A percentile compares a stretch with the other conserved stretches of the same genome.
Conservation (phyloP, 2,329 filamentous ascomycete species). For the Sphaerulina musiva region DNA sequence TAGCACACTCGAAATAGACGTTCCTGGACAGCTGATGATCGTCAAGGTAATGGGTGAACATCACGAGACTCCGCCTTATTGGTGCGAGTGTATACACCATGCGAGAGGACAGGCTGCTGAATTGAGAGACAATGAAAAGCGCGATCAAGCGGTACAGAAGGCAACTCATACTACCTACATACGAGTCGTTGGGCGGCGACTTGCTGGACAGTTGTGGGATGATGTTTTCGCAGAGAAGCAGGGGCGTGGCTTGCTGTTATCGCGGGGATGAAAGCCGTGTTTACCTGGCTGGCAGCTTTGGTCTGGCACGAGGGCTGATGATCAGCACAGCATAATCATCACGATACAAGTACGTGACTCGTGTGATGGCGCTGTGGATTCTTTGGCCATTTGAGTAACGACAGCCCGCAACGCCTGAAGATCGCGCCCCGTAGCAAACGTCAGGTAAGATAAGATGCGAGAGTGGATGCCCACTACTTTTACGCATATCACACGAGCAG, state of each 20-base stretch:
- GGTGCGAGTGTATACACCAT: slow-evolving; percentile 9
- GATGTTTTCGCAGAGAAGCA: background rate
- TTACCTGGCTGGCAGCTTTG: background rate
- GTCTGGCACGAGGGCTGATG: background rate
- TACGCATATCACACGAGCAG: no score
- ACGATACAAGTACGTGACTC: background rate
- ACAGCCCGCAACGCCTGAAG: no score
- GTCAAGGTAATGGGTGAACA: background rate
- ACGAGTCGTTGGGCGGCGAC: background rate
- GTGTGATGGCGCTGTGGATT: no score
- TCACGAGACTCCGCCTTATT: slow-evolving; percentile 10
- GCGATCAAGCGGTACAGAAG: background rate
- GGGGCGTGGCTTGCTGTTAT: background rate
- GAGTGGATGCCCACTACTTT: no score
- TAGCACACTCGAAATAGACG: slow-evolving; percentile 13
- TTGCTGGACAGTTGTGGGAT: background rate
- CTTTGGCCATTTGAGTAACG: no score
- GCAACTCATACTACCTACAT: background rate
- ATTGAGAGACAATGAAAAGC: background rate
- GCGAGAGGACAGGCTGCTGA: background rate
- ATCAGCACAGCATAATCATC: background rate
- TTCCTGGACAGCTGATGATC: slow-evolving; percentile 17
- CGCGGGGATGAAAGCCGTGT: background rate
- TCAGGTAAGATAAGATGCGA: no score
- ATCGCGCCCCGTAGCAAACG: no score